phyloP scores from a whole-genome alignment of 805 yeast genomes.

The Candida boidinii region DNA sequence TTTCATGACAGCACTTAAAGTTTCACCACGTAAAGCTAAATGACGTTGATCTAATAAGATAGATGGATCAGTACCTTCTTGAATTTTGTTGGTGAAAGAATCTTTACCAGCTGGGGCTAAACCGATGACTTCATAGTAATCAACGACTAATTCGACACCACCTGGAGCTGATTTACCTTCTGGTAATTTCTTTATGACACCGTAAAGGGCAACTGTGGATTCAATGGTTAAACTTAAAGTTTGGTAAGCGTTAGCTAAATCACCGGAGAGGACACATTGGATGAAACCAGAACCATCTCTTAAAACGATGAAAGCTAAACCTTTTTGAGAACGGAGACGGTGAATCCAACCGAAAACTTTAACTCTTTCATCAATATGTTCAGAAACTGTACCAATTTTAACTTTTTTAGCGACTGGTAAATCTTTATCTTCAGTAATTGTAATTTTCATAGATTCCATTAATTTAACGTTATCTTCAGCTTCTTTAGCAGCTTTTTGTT shows the following conservation, averaged over 20 bases:
- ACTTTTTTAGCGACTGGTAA: slow-evolving; percentile 61
- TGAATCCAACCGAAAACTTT: slow-evolving; percentile 92
- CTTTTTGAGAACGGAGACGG: slow-evolving; percentile 88
- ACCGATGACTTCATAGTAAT: slow-evolving; percentile 82
- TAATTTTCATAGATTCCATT: slow-evolving; percentile 72
- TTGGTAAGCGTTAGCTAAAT: slow-evolving; percentile 82
- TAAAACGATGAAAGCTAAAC: slow-evolving; percentile 79
- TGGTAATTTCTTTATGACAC: slow-evolving; percentile 75
- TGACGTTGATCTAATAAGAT: slow-evolving; percentile 91
- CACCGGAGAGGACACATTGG: slow-evolving; percentile 85
- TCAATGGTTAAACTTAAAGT: slow-evolving; percentile 84
- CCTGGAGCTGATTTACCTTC: slow-evolving; percentile 98
- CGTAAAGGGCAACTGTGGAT: slow-evolving; percentile 72
- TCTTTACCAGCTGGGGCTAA: slow-evolving; percentile 96
- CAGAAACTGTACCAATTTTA: slow-evolving; percentile 52
- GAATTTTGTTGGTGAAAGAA: slow-evolving; percentile 87
- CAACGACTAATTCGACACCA: slow-evolving; percentile 88
- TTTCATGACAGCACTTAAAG: slow-evolving; percentile 85
- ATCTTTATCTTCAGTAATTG: slow-evolving; percentile 62
- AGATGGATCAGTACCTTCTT: slow-evolving; percentile 91
- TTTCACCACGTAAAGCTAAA: slow-evolving; percentile 92
- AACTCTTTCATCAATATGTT: slow-evolving; percentile 58
- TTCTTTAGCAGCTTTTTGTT: slow-evolving; percentile 42
- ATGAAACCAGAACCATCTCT: slow-evolving; percentile 93
- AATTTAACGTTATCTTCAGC: slow-evolving; percentile 68